Base-by-base conservation (phyloP, 768 basidiomycete species). In the Ephemerocybe angulata region DNA sequence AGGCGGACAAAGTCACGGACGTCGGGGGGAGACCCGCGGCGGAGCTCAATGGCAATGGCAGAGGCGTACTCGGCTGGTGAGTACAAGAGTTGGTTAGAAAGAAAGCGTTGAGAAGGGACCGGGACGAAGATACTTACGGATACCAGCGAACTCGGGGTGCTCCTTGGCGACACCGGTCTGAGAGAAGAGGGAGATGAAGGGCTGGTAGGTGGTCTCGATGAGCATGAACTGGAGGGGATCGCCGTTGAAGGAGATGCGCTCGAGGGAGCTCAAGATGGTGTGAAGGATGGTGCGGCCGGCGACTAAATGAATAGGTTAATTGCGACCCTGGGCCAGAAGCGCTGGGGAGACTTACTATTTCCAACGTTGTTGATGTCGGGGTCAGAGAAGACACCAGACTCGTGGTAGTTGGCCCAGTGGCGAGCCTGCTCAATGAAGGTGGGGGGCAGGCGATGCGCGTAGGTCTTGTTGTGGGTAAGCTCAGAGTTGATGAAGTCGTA, bases 161-260 rank as follows among this genome's bases (percentile, higher is more conserved):
- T 78, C 70, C 57, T 80, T 73, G 60, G 70, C 61, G 53, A 87
- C 71, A 54, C 87, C 88, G 19, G 89, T 82, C 69, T 88, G 81
- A 66, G 85, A 82, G 82, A 94, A 88, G 69, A 94, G 78, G 3
- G 90, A 92, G 64, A 93, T 85, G 81, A 95, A 91, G 13, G 92
- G 86, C 69, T 93, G 92, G 77, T 94, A 94, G 58, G 89, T 88
- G 15, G 86, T 85, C 72, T 89, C 83, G 61, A 90, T 76, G 60
- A 92, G 67, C 70, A 87, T 76, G 72, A 94, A 80, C 63, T 89
- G 86, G 50, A 93, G 82, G 42, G 89, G 86, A 72, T 90, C 86
- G 58, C 80, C 83, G 62, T 86, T 84, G 76, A 85, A 89, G 42
- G 87, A 82, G 67, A 95, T 86, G 63, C 84, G 85, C 64, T 88